Conservation (phyloP, 129 eudicot species). For the Smallanthus sonchifolius region DNA sequence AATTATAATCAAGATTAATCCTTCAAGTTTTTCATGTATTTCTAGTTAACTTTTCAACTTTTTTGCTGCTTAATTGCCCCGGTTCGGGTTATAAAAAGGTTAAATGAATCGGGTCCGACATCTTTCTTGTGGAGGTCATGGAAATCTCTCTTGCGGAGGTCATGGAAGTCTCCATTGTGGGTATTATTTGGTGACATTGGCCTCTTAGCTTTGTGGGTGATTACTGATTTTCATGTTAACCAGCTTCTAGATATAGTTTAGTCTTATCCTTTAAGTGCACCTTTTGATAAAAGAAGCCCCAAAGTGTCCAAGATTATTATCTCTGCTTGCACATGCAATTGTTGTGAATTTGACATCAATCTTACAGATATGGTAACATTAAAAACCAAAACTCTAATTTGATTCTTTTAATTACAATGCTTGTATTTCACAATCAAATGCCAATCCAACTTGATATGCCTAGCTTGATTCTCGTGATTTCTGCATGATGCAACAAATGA, state of each 20-base stretch:
- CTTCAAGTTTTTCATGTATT: conserved; percentile 13
- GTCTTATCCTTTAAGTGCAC: no score
- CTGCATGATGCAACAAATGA: conserved; percentile 18
- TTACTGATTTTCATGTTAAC: no score
- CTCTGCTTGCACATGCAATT: background rate
- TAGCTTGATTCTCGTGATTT: conserved; percentile 30
- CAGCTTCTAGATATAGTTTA: no score
- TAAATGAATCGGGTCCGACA: background rate
- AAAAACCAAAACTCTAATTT: background rate
- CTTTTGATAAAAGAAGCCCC: background rate
- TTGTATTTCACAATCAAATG: background rate
- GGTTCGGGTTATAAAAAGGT: background rate
- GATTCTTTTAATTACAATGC: conserved; percentile 9
- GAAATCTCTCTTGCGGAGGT: no score
- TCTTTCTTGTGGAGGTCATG: no score
- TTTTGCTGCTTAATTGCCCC: background rate
- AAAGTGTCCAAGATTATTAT: background rate
- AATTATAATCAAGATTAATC: no score
- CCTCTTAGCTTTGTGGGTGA: no score
- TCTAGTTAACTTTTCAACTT: conserved; percentile 9
- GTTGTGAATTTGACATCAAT: background rate
- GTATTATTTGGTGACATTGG: no score
- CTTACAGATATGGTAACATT: background rate
- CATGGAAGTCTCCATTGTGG: no score
- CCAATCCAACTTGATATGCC: background rate